Base-by-base conservation (phyloP, 1,284 basidiomycete species). In the Mycosarcoma maydis region DNA sequence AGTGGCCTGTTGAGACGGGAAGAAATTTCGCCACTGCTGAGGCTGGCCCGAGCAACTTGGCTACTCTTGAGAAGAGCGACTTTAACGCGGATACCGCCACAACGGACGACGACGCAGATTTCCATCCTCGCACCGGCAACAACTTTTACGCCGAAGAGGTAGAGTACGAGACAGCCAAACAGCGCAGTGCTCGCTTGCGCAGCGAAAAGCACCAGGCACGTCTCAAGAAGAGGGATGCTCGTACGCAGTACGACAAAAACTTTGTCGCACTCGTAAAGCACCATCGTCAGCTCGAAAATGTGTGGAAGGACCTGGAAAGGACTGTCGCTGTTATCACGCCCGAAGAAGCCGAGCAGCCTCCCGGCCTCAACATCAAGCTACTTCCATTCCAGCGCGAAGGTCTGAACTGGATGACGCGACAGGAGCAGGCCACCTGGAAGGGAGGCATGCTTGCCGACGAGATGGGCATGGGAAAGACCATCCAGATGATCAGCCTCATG, bases 381-480 rank as follows among this genome's bases (percentile, higher is more conserved):
- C 79, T 88, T n/a, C 87, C 87, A 0, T 88, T 88, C 83, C 95
- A 98, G 82, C 88, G 88, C 62, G 96, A 98, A 83, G 93, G 92
- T 82, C 85, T 99, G 55, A 88, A 87, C 80, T 99, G 96, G 96
- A 94, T 99, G 91, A 88, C 89, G 67, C 87, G 92, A 77, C 96
- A 98, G 84, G 96, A 99, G 83, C 85, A 89, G 57, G 87, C 91
- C 4, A 83, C 88, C 6, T 98, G 94, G 92, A 85, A 86, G 43
- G 95, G 96, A 37, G 96, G 95, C 11, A 90, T 98, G 87, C 86
- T 98, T 49, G 94, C 95, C 29, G 92, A 94, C 78, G 92, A 94
- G 83, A 81, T 80, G 71, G 92, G 92, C 33, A 97, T 98, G 95
- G 95, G 95, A 27, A 98, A 98, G 84, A 98, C 95, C 0, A 97